These are phyloP conservation scores for Sphaceloma murrayae DNA, from an alignment of 2,329 filamentous ascomycete species.

Conservation along the genomic window DNA sequence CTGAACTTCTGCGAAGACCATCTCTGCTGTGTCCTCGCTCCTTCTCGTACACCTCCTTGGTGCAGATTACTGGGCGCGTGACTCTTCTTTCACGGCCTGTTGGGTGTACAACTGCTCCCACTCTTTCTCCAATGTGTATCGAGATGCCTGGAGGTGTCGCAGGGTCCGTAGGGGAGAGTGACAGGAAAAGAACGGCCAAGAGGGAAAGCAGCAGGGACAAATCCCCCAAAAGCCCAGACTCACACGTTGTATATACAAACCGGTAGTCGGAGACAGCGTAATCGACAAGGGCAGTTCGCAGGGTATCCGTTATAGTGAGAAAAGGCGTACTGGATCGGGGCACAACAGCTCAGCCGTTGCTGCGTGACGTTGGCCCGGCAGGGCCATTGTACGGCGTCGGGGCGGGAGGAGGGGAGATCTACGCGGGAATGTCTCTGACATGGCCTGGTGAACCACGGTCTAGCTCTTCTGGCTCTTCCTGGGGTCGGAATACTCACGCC, in stretches of 20 bases:
- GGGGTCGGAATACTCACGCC: no score
- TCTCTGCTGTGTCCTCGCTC: neutral
- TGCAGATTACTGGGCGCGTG: neutral
- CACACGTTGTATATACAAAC: slow-evolving; percentile 10
- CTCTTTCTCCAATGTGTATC: neutral
- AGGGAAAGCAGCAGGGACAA: neutral
- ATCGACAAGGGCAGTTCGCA: slow-evolving; percentile 13
- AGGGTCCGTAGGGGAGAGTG: no score
- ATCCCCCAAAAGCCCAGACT: neutral
- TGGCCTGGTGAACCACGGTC: neutral
- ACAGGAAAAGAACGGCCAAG: no score
- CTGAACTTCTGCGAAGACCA: neutral
- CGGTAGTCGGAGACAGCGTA: neutral
- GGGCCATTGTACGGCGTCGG: slow-evolving; percentile 2
- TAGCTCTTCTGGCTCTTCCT: neutral
- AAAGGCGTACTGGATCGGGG: slow-evolving; percentile 13
- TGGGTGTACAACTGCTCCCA: slow-evolving; percentile 10
- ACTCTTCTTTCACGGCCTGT: neutral
- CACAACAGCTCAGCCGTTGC: slow-evolving; percentile 13
- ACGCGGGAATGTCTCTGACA: slow-evolving; percentile 3
- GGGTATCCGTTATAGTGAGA: slow-evolving; percentile 14
- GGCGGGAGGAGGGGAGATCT: slow-evolving; percentile 4
- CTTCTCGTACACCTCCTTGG: neutral
- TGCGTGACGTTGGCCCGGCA: slow-evolving; percentile 10
- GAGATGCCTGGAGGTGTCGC: neutral